phyloP scores from a whole-genome alignment of 768 basidiomycete genomes.

The Cystobasidium onofrii region DNA sequence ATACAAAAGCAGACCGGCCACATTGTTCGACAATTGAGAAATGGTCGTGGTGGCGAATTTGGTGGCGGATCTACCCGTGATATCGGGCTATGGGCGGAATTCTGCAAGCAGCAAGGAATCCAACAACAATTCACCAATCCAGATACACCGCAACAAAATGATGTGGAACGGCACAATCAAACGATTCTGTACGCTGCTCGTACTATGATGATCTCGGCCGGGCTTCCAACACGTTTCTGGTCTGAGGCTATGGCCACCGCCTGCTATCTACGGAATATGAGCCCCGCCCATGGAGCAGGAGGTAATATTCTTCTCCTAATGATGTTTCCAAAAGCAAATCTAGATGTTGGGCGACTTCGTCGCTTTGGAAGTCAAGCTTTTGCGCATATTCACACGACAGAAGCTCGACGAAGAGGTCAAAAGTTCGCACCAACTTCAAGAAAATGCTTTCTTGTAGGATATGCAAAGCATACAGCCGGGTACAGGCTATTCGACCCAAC shows the following conservation, averaged over 20 bases:
- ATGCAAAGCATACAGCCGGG: background rate
- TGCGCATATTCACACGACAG: background rate
- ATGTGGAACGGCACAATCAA: background rate
- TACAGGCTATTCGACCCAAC: conserved; percentile 12
- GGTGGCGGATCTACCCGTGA: no score
- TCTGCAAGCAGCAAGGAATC: background rate
- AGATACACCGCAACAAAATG: background rate
- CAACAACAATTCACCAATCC: background rate
- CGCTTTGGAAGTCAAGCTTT: background rate
- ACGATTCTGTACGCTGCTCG: background rate
- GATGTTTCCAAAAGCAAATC: background rate
- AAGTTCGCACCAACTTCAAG: conserved; percentile 8
- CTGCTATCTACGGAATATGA: background rate
- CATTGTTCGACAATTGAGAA: no score
- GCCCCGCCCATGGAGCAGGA: background rate
- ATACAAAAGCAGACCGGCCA: no score
- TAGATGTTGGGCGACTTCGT: background rate
- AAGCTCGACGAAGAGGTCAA: background rate
- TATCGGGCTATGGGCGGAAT: background rate
- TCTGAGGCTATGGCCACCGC: background rate
- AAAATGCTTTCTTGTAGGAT: conserved; percentile 6
- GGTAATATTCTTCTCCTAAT: background rate
- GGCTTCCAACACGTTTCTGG: conserved; percentile 3
- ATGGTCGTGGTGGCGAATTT: no score
- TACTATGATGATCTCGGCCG: background rate